A percentile compares a stretch with the other conserved stretches of the same genome.
Evolutionary conservation across 208 protist genomes (phyloP).

Genomic region (Trypanosoma rangeli): DNA sequence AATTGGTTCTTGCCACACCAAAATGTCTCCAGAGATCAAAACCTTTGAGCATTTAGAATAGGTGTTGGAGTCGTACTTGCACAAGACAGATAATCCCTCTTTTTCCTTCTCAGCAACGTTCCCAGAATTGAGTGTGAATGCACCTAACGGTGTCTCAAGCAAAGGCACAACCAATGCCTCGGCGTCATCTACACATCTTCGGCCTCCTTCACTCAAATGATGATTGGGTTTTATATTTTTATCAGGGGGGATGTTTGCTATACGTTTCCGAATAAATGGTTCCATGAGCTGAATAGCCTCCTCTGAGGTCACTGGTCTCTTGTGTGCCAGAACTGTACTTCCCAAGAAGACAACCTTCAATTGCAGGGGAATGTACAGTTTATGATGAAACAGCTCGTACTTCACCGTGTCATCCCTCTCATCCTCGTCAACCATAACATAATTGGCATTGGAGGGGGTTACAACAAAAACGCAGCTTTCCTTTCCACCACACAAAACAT

Average conservation of each 20-base stretch:
- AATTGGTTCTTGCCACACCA: slow-evolving; percentile 66
- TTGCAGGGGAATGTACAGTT: slow-evolving; percentile 81
- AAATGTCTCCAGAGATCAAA: slow-evolving; percentile 66
- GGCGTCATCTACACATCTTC: slow-evolving; percentile 8
- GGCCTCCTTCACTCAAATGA: slow-evolving; percentile 29
- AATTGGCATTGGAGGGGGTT: slow-evolving; percentile 32
- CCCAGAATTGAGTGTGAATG: background rate
- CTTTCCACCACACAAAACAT: slow-evolving; percentile 52
- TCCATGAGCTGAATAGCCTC: slow-evolving; percentile 51
- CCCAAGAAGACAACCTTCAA: slow-evolving; percentile 74
- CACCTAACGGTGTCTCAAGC: background rate
- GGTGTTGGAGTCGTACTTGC: slow-evolving; percentile 46
- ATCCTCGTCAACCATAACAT: slow-evolving; percentile 36
- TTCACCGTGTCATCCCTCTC: slow-evolving; percentile 22
- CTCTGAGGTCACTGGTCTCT: slow-evolving; percentile 28
- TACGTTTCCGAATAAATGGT: slow-evolving; percentile 49
- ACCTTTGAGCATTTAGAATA: slow-evolving; percentile 42
- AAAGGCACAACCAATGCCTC: background rate
- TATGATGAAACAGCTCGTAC: slow-evolving; percentile 83
- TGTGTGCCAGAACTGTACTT: slow-evolving; percentile 57
- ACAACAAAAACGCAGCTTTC: slow-evolving; percentile 81
- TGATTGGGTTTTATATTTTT: slow-evolving; percentile 41
- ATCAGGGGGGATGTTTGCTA: slow-evolving; percentile 50
- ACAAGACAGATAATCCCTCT: slow-evolving; percentile 38
- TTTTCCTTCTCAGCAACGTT: slow-evolving; percentile 1